Conservation (phyloP, 768 basidiomycete species). For the button mushroom (Agaricus bisporus) region DNA sequence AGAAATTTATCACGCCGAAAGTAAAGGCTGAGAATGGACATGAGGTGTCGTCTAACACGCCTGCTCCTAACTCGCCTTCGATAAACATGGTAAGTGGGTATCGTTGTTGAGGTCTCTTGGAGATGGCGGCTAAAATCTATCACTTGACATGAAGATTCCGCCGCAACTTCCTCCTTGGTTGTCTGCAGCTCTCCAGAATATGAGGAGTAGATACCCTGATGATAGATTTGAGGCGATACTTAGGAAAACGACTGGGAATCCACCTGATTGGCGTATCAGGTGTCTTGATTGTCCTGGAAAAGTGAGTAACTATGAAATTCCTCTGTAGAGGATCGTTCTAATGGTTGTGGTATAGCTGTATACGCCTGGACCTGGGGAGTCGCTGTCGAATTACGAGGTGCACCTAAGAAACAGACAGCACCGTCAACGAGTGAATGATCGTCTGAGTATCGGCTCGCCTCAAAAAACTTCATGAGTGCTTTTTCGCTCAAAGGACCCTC, state of each 20-base stretch:
- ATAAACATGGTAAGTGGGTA: constrained; percentile 6
- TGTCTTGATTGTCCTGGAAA: constrained; percentile 93
- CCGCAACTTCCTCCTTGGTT: constrained; percentile 66
- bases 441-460: constrained; percentile 24
- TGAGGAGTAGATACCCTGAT: constrained; percentile 70
- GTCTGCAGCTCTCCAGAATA: constrained; percentile 51
- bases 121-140: neutral
- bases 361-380: constrained; percentile 84
- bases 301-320: constrained; percentile 36
- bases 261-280: constrained; percentile 85
- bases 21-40: constrained; percentile 8
- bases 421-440: constrained; percentile 65
- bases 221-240: constrained; percentile 79
- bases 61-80: constrained; percentile 12
- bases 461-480: constrained; percentile 10
- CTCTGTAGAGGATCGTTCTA: constrained; percentile 1
- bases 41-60: constrained; percentile 4
- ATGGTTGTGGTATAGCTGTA: constrained; percentile 52
- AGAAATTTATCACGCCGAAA: constrained; percentile 13
- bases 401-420: constrained; percentile 86
- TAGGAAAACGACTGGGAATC: constrained; percentile 48
- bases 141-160: neutral
- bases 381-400: constrained; percentile 85
- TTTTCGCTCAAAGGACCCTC: constrained; percentile 2
- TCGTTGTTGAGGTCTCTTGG: neutral